phyloP scores from a whole-genome alignment of 805 yeast genomes.

The Ogataea pilisensis region DNA sequence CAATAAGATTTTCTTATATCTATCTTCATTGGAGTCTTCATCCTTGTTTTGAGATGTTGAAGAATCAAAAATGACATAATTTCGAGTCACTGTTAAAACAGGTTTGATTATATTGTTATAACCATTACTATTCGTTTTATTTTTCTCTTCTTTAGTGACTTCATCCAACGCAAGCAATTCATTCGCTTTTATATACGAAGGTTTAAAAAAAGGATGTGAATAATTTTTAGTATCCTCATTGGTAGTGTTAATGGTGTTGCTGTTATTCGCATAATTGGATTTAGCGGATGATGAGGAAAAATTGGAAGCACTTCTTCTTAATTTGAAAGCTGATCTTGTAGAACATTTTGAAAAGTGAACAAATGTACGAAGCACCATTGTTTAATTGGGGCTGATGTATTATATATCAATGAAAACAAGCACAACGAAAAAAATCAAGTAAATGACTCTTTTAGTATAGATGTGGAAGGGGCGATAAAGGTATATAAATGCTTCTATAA shows the following conservation, averaged over 20 bases:
- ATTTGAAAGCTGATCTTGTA: conserved; percentile 12
- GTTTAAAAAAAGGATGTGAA: conserved; percentile 32
- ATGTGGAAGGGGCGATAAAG: too few species aligned
- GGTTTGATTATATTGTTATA: conserved; percentile 24
- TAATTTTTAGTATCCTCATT: background rate
- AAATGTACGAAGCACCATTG: conserved; percentile 29
- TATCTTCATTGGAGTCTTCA: conserved; percentile 11
- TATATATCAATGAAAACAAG: too few species aligned
- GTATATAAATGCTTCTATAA: too few species aligned
- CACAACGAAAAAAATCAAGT: too few species aligned
- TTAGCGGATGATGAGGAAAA: conserved; percentile 2
- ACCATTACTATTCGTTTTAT: conserved; percentile 16
- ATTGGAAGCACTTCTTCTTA: conserved; percentile 8
- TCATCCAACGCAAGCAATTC: conserved; percentile 28
- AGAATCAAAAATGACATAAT: conserved; percentile 29
- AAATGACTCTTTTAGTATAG: too few species aligned
- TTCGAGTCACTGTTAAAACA: conserved; percentile 24
- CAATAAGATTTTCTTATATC: conserved; percentile 13
- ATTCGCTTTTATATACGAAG: conserved; percentile 29
- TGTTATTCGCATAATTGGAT: background rate
- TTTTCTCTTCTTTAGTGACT: conserved; percentile 19
- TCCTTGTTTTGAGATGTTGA: conserved; percentile 15
- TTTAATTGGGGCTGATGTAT: too few species aligned
- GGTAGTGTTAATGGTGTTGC: background rate
- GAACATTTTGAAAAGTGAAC: conserved; percentile 23